Evolutionary conservation across 371 early-diverging fungal genomes (phyloP), one percentile per base, ranked within the genome.

Genomic region (Mucor plumbeus): DNA sequence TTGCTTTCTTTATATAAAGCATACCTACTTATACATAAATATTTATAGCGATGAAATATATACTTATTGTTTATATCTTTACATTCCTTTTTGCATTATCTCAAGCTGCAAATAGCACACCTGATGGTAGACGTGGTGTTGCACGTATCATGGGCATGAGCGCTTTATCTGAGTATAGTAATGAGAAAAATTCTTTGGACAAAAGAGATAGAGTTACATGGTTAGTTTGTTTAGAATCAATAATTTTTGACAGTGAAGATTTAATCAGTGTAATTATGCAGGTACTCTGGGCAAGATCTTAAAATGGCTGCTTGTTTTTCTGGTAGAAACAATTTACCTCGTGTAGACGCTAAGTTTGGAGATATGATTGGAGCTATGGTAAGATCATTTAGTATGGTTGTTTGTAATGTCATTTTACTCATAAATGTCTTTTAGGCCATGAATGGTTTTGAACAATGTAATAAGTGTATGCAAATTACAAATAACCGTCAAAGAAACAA

Each of bases 361-460:
- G 72, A 72, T 48, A 67, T 74, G 75, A 74, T 77, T 54, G 74
- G 78, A 39, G 78, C 78, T 17, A 74, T 77, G 78, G 38, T 38
- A 38, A 38, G 38, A 7, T 0, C 11, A 1, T 38, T 38, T 4
- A 9, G 26, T 26, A 26, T 26, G 26, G 26, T 26, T 26, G 3
- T 26, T 26, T 26, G 1, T 26, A 26, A 26, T 26, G 3, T 26
- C 26, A 26, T 1, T 26, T 26, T 26, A 26, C 26, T 26, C 26
- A 26, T 3, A 26, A 26, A 3, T 26, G 3, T 38, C 1, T 38
- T 38, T 38, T 38, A 38, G 38, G 76, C 77, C 5, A 77, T 77
- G 77, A 50, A 71, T 36, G 36, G 36, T 31, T 77, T 74, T 54
- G 78, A 75, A 31, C 55, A 60, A n/a, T 77, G 78, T 50, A 62